Evolutionary conservation across 306 rosid species (phyloP).

Genomic region (Acmispon strigosus): DNA sequence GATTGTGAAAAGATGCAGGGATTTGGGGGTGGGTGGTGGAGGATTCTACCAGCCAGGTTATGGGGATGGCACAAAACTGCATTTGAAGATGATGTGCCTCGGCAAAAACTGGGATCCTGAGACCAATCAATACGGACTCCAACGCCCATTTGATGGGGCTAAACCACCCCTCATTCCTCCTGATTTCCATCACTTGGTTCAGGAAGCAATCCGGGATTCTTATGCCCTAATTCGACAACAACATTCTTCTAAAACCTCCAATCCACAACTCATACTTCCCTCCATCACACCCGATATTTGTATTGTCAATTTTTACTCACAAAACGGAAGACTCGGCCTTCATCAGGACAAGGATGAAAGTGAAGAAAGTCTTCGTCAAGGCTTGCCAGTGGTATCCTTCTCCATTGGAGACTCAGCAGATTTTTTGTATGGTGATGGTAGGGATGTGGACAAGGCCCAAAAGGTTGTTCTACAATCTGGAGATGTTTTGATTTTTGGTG

Average conservation of each 20-base stretch:
- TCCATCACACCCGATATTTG: conserved; percentile 52
- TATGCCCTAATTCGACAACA: conserved; percentile 12
- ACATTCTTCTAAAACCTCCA: neutral
- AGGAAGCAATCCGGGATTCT: conserved; percentile 38
- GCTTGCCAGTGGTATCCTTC: conserved; percentile 74
- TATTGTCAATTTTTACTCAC: conserved; percentile 58
- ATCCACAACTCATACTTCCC: conserved; percentile 29
- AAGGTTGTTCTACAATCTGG: conserved; percentile 52
- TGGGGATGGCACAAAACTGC: conserved; percentile 43
- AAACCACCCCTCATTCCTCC: conserved; percentile 48
- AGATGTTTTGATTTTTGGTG: conserved; percentile 83
- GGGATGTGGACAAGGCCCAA: conserved; percentile 38
- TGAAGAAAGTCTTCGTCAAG: conserved; percentile 20
- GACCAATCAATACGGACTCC: conserved; percentile 33
- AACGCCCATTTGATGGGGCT: conserved; percentile 42
- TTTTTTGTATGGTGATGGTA: conserved; percentile 44
- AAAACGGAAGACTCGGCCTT: conserved; percentile 62
- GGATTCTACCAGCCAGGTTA: conserved; percentile 90
- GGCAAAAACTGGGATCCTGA: conserved; percentile 88
- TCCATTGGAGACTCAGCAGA: conserved; percentile 82
- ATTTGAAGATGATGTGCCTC: conserved; percentile 82
- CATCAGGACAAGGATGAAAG: conserved; percentile 94
- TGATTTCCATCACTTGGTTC: conserved; percentile 34
- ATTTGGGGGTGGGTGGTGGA: conserved; percentile 52
- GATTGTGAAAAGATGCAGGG: conserved; percentile 47